Evolutionary conservation across 805 yeast genomes (phyloP), one percentile per base, ranked within the genome.

Genomic region (Candida berthetii): DNA sequence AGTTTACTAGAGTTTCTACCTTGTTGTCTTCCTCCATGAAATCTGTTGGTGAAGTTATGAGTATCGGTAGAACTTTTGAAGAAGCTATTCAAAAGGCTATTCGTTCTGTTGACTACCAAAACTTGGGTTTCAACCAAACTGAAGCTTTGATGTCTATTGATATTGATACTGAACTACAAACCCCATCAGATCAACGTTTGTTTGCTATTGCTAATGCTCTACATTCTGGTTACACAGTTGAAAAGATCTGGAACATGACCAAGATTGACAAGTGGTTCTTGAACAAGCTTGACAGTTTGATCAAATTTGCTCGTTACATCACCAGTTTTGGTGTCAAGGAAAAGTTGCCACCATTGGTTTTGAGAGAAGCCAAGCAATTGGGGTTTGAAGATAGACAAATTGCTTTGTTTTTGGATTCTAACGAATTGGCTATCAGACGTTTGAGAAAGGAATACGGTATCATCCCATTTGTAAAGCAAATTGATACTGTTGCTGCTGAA

Each of bases 41-140:
- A 69, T 89, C 97, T 47, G 98, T 91, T 50, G 99, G 99, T 72
- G 99, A 91, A 66, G 98, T 93, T 40, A 91, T 91, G 99, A 78
- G 91, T 52, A 87, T 91, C 58, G 99, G 99, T 58, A 78, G 99
- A 65, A 91, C 95, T 22, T 91, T 91, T 53, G 99, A 91, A 67
- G 99, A 91, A 64, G 96, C 97, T 9, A 86, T 91, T 50, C 99
- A 93, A 66, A 91, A 91, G 69, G 99, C 98, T 43, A 89, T 93
- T 52, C 78, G 99, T 66, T 85, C 96, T 15, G 89, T 96, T 28
- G 99, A 93, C 61, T 91, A 93, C 66, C 95, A 85, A 49, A 93
- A 93, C 72, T 71, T 89, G 54, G 99, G 99, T 45, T 93, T 93
- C 80, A 82, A 77, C 62, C 45, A 55, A 44, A 70, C 66, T 43